Base-by-base conservation (phyloP, 2,329 filamentous ascomycete genomes). In the Plenodomus lindquistii region DNA sequence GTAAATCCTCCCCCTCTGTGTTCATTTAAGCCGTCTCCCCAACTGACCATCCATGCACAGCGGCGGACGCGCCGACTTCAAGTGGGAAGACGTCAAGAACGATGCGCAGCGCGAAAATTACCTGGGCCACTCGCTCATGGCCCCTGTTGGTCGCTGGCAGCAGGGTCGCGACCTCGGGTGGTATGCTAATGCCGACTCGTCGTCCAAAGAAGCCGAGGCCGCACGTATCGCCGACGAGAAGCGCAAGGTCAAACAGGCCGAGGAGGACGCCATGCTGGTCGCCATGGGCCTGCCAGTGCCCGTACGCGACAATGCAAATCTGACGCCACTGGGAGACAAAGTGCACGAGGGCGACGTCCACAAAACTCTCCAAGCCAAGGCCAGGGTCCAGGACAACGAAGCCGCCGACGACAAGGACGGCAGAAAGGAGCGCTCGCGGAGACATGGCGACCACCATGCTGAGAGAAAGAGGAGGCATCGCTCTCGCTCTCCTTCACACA, bases 111-210 rank as follows among this genome's bases (percentile, higher is more conserved):
- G 94, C 72, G 92, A 99, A 73, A 96, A 87, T 70, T 88, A 87
- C 72, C 87, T 97, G 7, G 92, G 92, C 43, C 92, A 97, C 76
- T 94, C 89, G 50, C 76, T 97, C 49, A 96, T 93, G 79, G 92
- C 92, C 0, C 90, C 92, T 0, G 91, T 96, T 3, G 92, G 92
- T 7, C 87, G 92, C 58, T 97, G 92, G 92, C 89, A 94, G 65
- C 86, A 93, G 67, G 86, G 87, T 7, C 85, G 85, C 50, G 85
- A 88, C 65, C 73, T 87, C 11, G 75, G 75, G 62, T 86, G 85
- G 85, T 88, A 87, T 54, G 79, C 84, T 6, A 85, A 83, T 63
- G 76, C 74, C 40, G 76, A 80, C n/a, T 81, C 78, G 27, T 77
- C 73, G 2, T 73, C 79, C 20, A 83, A 85, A 52, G 79, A 86